Percentiles rank a stretch among this genome's conserved stretches.
Conservation (phyloP, 345 rosid species). For the Salix viminalis region DNA sequence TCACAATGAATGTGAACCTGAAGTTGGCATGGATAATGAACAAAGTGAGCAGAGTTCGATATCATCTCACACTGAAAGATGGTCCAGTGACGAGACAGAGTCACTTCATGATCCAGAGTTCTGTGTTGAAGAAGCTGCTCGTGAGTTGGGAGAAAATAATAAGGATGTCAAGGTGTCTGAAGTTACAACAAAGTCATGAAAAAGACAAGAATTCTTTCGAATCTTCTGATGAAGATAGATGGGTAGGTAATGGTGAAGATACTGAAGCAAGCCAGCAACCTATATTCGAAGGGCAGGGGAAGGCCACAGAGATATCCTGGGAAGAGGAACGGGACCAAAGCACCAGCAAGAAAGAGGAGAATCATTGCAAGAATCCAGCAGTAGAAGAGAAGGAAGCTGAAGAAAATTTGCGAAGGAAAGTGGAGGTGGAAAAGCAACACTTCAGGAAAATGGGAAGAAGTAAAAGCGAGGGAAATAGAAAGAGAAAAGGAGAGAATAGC, state of each 20-base stretch:
- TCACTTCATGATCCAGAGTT: not conserved
- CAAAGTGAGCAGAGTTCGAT: slow-evolving; percentile 19
- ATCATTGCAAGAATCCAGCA: slow-evolving; percentile 28
- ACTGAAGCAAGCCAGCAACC: slow-evolving; percentile 30
- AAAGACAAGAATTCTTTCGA: slow-evolving; percentile 20
- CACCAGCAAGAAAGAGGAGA: slow-evolving; percentile 34
- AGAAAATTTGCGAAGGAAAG: slow-evolving; percentile 37
- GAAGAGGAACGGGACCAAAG: slow-evolving; percentile 26
- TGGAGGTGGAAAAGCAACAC: slow-evolving; percentile 32
- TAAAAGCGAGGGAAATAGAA: slow-evolving; percentile 50
- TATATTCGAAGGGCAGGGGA: slow-evolving; percentile 29
- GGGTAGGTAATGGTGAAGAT: slow-evolving; percentile 18
- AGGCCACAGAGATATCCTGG: slow-evolving; percentile 17
- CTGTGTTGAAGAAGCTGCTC: slow-evolving; percentile 33
- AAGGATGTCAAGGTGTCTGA: slow-evolving; percentile 14
- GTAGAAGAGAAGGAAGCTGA: slow-evolving; percentile 42
- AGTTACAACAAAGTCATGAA: slow-evolving; percentile 27
- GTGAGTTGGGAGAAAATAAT: slow-evolving; percentile 3
- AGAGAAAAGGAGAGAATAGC: slow-evolving; percentile 66
- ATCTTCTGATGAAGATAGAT: slow-evolving; percentile 32
- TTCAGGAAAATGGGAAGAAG: slow-evolving; percentile 43
- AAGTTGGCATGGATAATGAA: slow-evolving; percentile 21
- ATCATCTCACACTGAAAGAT: slow-evolving; percentile 32
- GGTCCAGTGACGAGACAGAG: slow-evolving; percentile 23
- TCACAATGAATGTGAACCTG: slow-evolving; percentile 20